Conservation (phyloP, 108 stramenopile species). For the Pseudonitzschia multistriata region DNA sequence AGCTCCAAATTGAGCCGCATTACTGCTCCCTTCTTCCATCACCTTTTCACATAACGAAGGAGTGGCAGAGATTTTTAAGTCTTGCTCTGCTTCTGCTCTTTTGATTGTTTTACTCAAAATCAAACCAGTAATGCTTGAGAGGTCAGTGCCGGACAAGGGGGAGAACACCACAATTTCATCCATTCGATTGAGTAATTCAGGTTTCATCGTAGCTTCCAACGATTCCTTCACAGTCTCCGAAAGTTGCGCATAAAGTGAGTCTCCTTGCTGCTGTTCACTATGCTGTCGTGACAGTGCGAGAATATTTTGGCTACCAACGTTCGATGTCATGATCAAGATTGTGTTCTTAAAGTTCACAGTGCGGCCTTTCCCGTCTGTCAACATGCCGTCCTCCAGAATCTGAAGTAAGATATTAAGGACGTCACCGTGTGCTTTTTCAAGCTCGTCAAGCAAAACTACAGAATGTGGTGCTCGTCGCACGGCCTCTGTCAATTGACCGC, state of each 20-base stretch:
- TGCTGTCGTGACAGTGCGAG: conserved; percentile 49
- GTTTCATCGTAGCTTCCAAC: conserved; percentile 86
- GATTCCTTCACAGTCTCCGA: conserved; percentile 88
- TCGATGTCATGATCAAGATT: conserved; percentile 96
- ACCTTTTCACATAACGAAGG: conserved; percentile 54
- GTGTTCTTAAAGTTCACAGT: conserved; percentile 93
- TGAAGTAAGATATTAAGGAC: conserved; percentile 95
- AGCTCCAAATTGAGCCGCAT: conserved; percentile 84
- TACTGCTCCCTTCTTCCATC: conserved; percentile 62
- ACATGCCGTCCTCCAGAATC: conserved; percentile 95
- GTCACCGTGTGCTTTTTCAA: conserved; percentile 96
- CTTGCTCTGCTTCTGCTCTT: conserved; percentile 61
- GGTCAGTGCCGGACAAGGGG: conserved; percentile 67
- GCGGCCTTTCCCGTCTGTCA: conserved; percentile 98
- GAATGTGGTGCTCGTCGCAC: conserved; percentile 79
- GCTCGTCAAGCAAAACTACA: conserved; percentile 90
- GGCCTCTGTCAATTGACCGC: conserved; percentile 96
- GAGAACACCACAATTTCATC: conserved; percentile 97
- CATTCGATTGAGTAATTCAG: conserved; percentile 98
- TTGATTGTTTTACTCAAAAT: conserved; percentile 58
- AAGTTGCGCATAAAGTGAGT: conserved; percentile 61
- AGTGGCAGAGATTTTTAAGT: conserved; percentile 48
- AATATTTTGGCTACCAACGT: conserved; percentile 89
- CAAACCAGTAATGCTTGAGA: conserved; percentile 69
- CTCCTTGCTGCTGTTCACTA: conserved; percentile 24